Conservation (phyloP, 352 stramenopile genomes). For the Phytophthora pisi region DNA sequence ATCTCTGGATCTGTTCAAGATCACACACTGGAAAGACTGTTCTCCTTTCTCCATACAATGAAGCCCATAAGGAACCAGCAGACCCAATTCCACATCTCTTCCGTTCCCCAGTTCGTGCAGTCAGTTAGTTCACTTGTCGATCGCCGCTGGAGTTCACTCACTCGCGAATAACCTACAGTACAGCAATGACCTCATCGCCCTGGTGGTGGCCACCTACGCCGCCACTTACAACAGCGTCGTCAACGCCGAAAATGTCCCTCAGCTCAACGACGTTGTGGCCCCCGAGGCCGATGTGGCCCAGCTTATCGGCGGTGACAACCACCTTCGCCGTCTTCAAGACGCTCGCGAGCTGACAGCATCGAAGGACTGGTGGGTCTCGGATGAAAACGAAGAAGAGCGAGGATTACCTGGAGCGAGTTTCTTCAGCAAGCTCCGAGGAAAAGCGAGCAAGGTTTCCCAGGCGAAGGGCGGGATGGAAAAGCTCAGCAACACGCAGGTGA, state of each 20-base stretch:
- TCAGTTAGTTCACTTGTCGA: neutral
- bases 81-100: too few relatives aligned
- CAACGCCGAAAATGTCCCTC: slow-evolving; percentile 10
- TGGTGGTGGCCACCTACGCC: slow-evolving; percentile 11
- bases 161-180: neutral
- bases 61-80: neutral
- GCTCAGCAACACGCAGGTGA: slow-evolving; percentile 8
- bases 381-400: slow-evolving; percentile 3
- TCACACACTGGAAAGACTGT: too few relatives aligned
- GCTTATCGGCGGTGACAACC: neutral
- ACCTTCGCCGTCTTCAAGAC: slow-evolving; percentile 1
- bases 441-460: too few relatives aligned
- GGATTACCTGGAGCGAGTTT: neutral
- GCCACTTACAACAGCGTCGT: slow-evolving; percentile 6
- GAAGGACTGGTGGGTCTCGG: slow-evolving; percentile 18
- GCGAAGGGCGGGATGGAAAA: neutral
- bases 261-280: neutral
- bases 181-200: slow-evolving; percentile 4
- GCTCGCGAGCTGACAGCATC: neutral
- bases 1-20: neutral
- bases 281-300: neutral
- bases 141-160: neutral
- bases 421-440: neutral
- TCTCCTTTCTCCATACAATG: too few relatives aligned
- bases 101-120: too few relatives aligned